Evolutionary conservation across 1,284 basidiomycete genomes (phyloP).

Genomic region (Tylopilus sp.): DNA sequence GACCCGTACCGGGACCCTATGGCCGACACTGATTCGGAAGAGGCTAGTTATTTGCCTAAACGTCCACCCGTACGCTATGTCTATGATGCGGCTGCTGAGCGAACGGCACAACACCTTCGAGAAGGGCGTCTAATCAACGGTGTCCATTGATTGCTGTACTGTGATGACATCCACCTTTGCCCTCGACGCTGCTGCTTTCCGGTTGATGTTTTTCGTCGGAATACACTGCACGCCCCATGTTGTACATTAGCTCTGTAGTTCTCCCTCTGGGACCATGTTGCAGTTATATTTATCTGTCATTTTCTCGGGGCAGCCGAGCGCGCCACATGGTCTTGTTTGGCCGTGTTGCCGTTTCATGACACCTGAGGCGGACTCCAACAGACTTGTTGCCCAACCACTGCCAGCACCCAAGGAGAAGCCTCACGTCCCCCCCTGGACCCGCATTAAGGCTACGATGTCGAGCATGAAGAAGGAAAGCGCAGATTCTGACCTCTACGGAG

Average conservation of each 20-base stretch:
- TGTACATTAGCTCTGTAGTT: slow-evolving; percentile 30
- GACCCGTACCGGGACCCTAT: slow-evolving; percentile 26
- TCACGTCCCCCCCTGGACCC: not conserved
- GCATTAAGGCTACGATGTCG: slow-evolving; percentile 17
- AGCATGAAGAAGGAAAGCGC: slow-evolving; percentile 29
- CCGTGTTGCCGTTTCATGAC: slow-evolving; percentile 9
- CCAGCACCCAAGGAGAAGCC: not conserved
- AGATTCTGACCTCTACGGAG: slow-evolving; percentile 40
- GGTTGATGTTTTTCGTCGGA: slow-evolving; percentile 17
- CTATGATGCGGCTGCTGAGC: slow-evolving; percentile 79
- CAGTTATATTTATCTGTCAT: slow-evolving; percentile 23
- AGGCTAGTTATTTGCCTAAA: slow-evolving; percentile 29
- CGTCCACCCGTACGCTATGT: slow-evolving; percentile 62
- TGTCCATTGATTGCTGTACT: slow-evolving; percentile 32
- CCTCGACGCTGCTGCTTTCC: slow-evolving; percentile 1
- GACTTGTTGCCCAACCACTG: slow-evolving; percentile 10
- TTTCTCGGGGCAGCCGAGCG: not conserved
- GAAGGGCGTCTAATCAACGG: slow-evolving; percentile 42
- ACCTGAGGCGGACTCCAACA: not conserved
- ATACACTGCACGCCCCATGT: slow-evolving; percentile 23
- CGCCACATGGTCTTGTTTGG: slow-evolving; percentile 24
- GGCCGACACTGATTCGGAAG: slow-evolving; percentile 41
- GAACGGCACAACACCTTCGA: slow-evolving; percentile 56
- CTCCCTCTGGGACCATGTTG: slow-evolving; percentile 10
- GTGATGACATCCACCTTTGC: not conserved